Base-by-base conservation (phyloP, 176 grass and related monocot species). In the Hyparrhenia diplandra region DNA sequence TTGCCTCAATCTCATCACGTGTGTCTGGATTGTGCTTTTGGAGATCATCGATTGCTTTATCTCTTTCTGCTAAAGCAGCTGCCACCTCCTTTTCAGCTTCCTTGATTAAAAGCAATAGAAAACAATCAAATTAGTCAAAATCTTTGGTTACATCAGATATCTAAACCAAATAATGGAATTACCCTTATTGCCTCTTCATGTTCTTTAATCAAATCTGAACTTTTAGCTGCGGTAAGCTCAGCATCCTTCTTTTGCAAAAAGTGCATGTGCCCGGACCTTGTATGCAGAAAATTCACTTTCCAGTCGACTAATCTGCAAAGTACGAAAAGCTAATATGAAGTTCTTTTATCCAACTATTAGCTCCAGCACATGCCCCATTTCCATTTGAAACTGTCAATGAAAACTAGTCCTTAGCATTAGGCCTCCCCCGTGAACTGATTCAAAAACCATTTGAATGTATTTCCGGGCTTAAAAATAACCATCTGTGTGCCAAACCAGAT, bases 171-270 rank as follows among this genome's bases (percentile, higher is more conserved):
- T 4, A 34, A 60, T 86, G 29, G 13, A 71, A 69, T 87, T 87
- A 99, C 96, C 75, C 77, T 87, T 42, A 95, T 32, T 67, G 90
- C 86, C 78, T 95, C 90, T 79, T 99, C 96, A 46, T 91, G 90
- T 91, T 76, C 89, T 84, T 90, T 91, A 76, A 93, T 25, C 18
- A 88, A 43, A 84, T 99, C 93, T 74, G 96, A 90, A 86, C 89
- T 99, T 85, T 91, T 93, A 77, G 89, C 90, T 72, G 85, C 80
- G 0, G 61, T 77, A 61, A 99, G 66, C 46, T 95, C 92, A 75
- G 92, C 90, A 80, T 99, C 96, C 89, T 95, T 99, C 85, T 91
- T 99, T 83, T 95, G 96, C 61, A 99, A 20, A n/a, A 91, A 99
- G 96, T 66, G 96, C 96, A 88, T 99, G 96, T 80, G 96, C 96